phyloP scores from a whole-genome alignment of 2,329 filamentous ascomycete species.

The Trichoderma brevicompactum region DNA sequence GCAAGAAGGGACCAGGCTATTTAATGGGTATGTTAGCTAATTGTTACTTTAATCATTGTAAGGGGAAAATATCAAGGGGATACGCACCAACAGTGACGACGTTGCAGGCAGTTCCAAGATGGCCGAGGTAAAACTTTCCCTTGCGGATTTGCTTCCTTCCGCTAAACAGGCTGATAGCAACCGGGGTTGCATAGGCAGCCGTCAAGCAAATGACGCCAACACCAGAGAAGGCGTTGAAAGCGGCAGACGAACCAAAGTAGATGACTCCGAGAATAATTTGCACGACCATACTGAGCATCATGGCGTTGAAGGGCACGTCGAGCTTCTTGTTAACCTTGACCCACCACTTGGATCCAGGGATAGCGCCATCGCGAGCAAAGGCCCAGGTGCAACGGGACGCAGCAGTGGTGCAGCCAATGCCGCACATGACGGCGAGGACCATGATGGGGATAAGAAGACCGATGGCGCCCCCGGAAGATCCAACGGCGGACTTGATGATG shows the following conservation, averaged over 20 bases:
- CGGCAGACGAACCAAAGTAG: constrained; percentile 70
- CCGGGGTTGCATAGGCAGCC: constrained; percentile 68
- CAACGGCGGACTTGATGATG: constrained; percentile 67
- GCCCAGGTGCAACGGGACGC: constrained; percentile 70
- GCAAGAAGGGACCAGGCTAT: constrained; percentile 69
- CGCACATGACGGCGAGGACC: constrained; percentile 68
- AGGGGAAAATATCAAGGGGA: neutral
- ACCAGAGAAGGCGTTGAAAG: constrained; percentile 74
- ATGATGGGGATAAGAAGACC: constrained; percentile 67
- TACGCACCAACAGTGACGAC: constrained; percentile 64
- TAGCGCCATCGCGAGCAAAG: constrained; percentile 71
- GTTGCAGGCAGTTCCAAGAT: constrained; percentile 65
- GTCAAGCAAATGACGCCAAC: constrained; percentile 73
- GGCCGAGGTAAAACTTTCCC: constrained; percentile 65
- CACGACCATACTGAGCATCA: constrained; percentile 71
- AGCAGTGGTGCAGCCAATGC: constrained; percentile 71
- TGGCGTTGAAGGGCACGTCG: constrained; percentile 70
- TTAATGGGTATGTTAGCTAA: constrained; percentile 6
- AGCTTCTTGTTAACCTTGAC: constrained; percentile 63
- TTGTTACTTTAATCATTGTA: neutral
- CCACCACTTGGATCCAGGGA: constrained; percentile 66
- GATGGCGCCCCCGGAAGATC: constrained; percentile 64
- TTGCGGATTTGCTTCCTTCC: constrained; percentile 62
- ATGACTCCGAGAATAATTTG: constrained; percentile 67
- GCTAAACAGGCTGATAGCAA: constrained; percentile 65